Evolutionary conservation across 2,329 filamentous ascomycete species (phyloP), one percentile per base, ranked within the genome.

Genomic region (Phialophora macrospora): DNA sequence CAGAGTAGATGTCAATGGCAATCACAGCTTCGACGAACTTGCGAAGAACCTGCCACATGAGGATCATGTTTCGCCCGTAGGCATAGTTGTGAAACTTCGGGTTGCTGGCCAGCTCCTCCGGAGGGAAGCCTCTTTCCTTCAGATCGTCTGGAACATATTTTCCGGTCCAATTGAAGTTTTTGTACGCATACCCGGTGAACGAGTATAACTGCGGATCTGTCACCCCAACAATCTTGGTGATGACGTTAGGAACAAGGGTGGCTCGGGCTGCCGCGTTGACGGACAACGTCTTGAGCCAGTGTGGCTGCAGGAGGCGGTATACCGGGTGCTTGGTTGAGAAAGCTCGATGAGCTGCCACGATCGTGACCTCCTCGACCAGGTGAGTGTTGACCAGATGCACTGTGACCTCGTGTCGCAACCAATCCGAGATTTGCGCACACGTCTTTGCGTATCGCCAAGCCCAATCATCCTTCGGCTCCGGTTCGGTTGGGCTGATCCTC

Each of bases 401-500:
- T 3, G 74, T 74, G 17, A 83, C 66, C 70, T 84, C 81, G 65
- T 85, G 82, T 4, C 79, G 76, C 59, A 78, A 72, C 82, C 82
- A 85, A 72, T 84, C 82, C 0, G 79, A 76, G 1, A 78, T 75
- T 64, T 83, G 82, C 1, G 78, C 78, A 55, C 80, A 83, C 0
- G 78, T 82, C 72, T 84, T 85, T 22, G 83, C 82, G 70, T 83
- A 84, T 52, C 83, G 74, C 82, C 83, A 84, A 0, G 81, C 76
- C 81, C 81, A 84, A 73, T 84, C 82, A 1, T 73, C 71, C 58
- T 76, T 77, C 66, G 83, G 78, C 22, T 73, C 69, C 32, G 64
- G 65, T 1, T 67, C 71, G 0, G 70, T 66, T 0, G 80, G 76
- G n/a, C 14, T 61, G 8, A 78, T 69, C 2, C 80, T 74, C 61